Conservation (phyloP, 2,329 filamentous ascomycete genomes). For the Lachnellula arida region DNA sequence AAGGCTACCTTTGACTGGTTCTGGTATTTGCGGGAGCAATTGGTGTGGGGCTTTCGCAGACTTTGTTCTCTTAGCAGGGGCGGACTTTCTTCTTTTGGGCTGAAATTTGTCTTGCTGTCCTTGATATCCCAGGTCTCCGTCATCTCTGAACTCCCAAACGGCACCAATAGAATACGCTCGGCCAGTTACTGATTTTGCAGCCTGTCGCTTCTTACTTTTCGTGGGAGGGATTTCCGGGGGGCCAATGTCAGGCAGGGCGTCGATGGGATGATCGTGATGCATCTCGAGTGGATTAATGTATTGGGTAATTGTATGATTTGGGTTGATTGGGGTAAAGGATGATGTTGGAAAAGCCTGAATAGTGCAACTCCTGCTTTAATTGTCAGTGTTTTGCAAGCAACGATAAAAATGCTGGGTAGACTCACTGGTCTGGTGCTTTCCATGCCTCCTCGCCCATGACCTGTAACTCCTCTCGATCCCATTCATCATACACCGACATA, state of each 20-base stretch:
- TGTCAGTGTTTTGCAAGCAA: neutral
- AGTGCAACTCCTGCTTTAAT: neutral
- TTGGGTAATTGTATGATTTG: conserved; percentile 2
- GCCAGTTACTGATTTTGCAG: conserved; percentile 3
- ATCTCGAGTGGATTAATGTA: conserved; percentile 13
- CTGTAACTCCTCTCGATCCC: conserved; percentile 8
- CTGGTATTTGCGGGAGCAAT: neutral
- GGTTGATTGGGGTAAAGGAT: conserved; percentile 24
- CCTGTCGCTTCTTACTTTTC: conserved; percentile 10
- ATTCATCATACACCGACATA: conserved; percentile 7
- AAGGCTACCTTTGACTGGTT: neutral
- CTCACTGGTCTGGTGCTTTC: conserved; percentile 2
- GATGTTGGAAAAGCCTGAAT: neutral
- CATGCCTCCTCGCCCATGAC: neutral
- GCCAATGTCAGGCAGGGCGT: conserved; percentile 7
- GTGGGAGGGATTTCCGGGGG: neutral
- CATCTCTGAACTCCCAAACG: conserved; percentile 17
- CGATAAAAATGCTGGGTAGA: neutral
- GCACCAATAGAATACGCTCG: conserved; percentile 12
- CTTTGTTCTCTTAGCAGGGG: conserved; percentile 11
- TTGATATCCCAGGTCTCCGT: conserved; percentile 14
- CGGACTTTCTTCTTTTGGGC: conserved; percentile 17
- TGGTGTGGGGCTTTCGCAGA: conserved; percentile 2
- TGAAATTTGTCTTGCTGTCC: conserved; percentile 1
- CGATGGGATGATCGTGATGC: conserved; percentile 15